Base-by-base conservation (phyloP, 1,284 basidiomycete species). In the Mycosarcoma mackinlayi region DNA sequence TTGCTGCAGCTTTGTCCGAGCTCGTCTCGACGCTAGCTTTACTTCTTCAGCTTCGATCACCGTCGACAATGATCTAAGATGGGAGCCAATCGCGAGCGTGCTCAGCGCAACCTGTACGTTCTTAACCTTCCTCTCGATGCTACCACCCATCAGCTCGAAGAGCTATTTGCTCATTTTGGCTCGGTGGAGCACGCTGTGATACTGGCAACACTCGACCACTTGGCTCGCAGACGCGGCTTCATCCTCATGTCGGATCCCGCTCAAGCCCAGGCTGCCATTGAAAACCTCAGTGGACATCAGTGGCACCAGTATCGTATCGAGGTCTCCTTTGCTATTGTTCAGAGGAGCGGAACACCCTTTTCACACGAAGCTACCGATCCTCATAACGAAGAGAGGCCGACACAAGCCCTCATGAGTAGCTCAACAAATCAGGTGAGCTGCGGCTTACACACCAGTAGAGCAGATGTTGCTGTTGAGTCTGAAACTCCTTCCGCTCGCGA, bases 291-390 rank as follows among this genome's bases (percentile, higher is more conserved):
- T 37, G 77, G 78, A 10, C 64, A 62, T 40, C 55, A 66, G 16
- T 82, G 80, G 80, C 66, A 74, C 44, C 70, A 78, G 18, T 82
- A 82, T 45, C 77, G 79, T 11, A 72, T 82, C 55, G 80, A 81
- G 38, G 80, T 81, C 16, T 81, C 79, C 4, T 81, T 79, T 47
- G 79, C 80, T 18, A 77, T 80, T 21, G 77, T 82, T 2, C 80
- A 82, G 53, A 76, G 80, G 30, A 73, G 69, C 38, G 75, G 75
- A 5, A 72, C 75, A 6, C 77, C 78, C 11, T 75, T 79, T 39
- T 64, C 72, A 13, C 60, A 73, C 30, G 55, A 53, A 5, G 3
- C 33, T 16, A 27, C 40, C 11, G 54, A 58, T 3, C 9, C 50
- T n/a, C 24, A 13, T 18, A 21, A 18, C 19, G 45, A 50, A 18